A percentile compares a stretch with the other conserved stretches of the same genome.
Evolutionary conservation across 192 early-diverging fungal genomes (phyloP).

Genomic region (Entomortierella chlamydospora): DNA sequence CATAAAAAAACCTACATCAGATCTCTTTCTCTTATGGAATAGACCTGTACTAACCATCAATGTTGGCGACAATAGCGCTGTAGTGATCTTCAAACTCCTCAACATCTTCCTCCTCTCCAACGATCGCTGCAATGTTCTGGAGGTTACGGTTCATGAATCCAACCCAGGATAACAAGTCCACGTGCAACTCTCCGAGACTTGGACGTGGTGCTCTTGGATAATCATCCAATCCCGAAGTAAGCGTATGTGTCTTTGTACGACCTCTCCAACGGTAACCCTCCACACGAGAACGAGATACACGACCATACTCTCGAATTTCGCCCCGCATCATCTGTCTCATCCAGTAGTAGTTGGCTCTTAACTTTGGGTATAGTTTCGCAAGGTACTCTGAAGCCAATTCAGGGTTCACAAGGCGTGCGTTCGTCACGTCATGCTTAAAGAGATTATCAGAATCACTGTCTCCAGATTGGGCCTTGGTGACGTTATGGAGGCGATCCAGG

Average conservation of each 20-base stretch:
- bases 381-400: constrained; percentile 60
- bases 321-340: constrained; percentile 86
- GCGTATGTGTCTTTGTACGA: constrained; percentile 81
- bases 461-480: constrained; percentile 3
- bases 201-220: constrained; percentile 87
- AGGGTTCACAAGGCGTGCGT: constrained; percentile 56
- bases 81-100: constrained; percentile 66
- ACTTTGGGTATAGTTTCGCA: constrained; percentile 68
- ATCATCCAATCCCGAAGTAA: constrained; percentile 95
- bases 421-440: constrained; percentile 33
- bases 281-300: constrained; percentile 49
- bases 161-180: constrained; percentile 86
- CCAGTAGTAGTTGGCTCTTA: constrained; percentile 80
- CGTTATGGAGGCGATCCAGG: constrained; percentile 65
- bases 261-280: constrained; percentile 94
- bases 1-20: too few relatives aligned
- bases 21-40: neutral
- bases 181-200: constrained; percentile 78
- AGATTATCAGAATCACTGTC: constrained; percentile 2
- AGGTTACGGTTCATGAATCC: constrained; percentile 69
- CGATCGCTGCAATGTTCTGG: constrained; percentile 64
- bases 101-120: constrained; percentile 69
- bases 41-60: constrained; percentile 58
- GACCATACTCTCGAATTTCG: constrained; percentile 61
- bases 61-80: constrained; percentile 61